These are phyloP conservation scores for Leucocoprinus leucothites DNA, from an alignment of 768 basidiomycete species.

Conservation along the genomic window DNA sequence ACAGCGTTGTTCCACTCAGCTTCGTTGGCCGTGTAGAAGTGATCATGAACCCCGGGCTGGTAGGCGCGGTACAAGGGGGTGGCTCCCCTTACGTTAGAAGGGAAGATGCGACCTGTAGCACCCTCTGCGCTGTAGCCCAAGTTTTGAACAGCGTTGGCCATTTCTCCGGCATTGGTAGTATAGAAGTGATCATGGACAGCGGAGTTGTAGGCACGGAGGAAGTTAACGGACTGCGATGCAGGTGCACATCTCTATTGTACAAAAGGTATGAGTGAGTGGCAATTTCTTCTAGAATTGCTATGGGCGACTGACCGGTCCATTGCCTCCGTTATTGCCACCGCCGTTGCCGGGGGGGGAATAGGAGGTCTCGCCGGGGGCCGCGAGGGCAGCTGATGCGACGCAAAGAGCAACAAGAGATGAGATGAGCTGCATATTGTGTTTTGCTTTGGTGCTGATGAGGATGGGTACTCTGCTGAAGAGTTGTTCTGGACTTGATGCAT, in stretches of 20 bases:
- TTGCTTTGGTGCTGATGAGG: neutral
- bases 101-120: slow-evolving; percentile 5
- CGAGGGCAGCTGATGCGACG: neutral
- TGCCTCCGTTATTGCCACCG: neutral
- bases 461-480: neutral
- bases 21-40: slow-evolving; percentile 14
- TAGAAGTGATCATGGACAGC: slow-evolving; percentile 10
- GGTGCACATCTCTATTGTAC: neutral
- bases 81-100: neutral
- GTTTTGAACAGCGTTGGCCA: slow-evolving; percentile 1
- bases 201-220: slow-evolving; percentile 2
- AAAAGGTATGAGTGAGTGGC: too few species aligned
- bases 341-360: neutral
- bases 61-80: slow-evolving; percentile 12
- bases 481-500: neutral
- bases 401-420: neutral
- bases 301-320: too few species aligned
- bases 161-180: slow-evolving; percentile 9
- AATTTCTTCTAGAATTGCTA: too few species aligned
- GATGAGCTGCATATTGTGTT: neutral
- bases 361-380: neutral
- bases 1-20: slow-evolving; percentile 4
- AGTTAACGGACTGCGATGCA: neutral
- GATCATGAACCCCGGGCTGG: neutral
- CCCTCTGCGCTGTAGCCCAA: slow-evolving; percentile 8